These are phyloP conservation scores for Phytophthora uliginosa DNA, from an alignment of 352 stramenopile species.

Conservation along the genomic window DNA sequence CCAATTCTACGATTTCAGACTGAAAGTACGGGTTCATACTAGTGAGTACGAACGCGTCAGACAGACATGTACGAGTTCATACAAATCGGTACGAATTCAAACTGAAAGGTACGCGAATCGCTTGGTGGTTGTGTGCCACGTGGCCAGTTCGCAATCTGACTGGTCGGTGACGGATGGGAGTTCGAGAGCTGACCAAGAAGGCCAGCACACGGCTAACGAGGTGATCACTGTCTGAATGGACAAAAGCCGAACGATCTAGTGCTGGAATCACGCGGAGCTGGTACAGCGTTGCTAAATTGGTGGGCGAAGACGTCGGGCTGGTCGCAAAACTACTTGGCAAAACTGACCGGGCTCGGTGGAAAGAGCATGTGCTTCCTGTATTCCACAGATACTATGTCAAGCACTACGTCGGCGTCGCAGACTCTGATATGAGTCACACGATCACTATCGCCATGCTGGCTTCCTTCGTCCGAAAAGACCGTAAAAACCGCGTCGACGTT, in stretches of 20 bases:
- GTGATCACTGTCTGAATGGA: no score
- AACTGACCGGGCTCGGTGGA: neutral
- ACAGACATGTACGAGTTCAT: no score
- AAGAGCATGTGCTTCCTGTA: neutral
- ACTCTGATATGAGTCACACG: neutral
- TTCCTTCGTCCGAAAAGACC: conserved; percentile 9
- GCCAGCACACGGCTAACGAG: no score
- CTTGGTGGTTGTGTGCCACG: no score
- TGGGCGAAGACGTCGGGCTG: conserved; percentile 9
- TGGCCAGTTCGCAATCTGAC: no score
- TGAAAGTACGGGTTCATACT: no score
- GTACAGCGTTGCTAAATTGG: conserved; percentile 9
- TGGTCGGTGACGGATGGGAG: no score
- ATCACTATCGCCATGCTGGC: conserved; percentile 7
- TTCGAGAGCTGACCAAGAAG: no score
- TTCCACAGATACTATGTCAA: conserved; percentile 5
- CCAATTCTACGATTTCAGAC: no score
- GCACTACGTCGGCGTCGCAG: neutral
- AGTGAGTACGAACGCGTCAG: no score
- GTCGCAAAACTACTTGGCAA: conserved; percentile 4
- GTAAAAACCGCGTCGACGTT: neutral
- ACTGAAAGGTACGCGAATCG: no score
- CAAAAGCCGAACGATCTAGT: neutral
- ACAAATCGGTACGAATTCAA: no score
- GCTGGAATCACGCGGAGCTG: conserved; percentile 2